Conservation (phyloP, 1,139 yeast genomes). For the Saccharomycopsis hybrid region DNA sequence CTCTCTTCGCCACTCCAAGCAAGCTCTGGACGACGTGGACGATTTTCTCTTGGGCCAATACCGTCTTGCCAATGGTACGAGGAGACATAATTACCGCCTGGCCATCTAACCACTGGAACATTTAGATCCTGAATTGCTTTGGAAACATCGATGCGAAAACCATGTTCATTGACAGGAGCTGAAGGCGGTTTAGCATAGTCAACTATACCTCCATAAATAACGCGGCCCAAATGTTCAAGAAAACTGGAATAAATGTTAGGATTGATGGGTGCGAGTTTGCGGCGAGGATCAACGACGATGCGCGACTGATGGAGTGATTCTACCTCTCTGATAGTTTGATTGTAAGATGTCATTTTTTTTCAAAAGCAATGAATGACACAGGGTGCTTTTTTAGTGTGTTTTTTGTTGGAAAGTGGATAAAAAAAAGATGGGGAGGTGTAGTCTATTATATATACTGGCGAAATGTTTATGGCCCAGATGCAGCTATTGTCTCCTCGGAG, state of each 20-base stretch:
- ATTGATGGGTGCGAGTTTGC: slow-evolving; percentile 26
- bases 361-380: too few relatives aligned
- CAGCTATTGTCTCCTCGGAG: too few relatives aligned
- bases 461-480: too few relatives aligned
- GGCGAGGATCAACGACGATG: slow-evolving; percentile 25
- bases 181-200: slow-evolving; percentile 27
- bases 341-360: slow-evolving; percentile 21
- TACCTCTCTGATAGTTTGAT: slow-evolving; percentile 21
- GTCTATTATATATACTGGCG: too few relatives aligned
- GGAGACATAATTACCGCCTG: slow-evolving; percentile 34
- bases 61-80: slow-evolving; percentile 34
- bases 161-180: slow-evolving; percentile 26
- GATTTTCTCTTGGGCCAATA: slow-evolving; percentile 29
- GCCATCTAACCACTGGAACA: slow-evolving; percentile 33
- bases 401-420: too few relatives aligned
- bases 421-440: too few relatives aligned
- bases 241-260: slow-evolving; percentile 31
- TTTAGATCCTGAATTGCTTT: slow-evolving; percentile 29
- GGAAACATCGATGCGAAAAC: slow-evolving; percentile 29
- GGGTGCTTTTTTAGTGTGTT: too few relatives aligned
- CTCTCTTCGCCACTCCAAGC: slow-evolving; percentile 32
- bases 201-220: slow-evolving; percentile 32
- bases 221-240: slow-evolving; percentile 32
- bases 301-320: slow-evolving; percentile 17
- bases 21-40: slow-evolving; percentile 32